Evolutionary conservation across 805 yeast species (phyloP).

Genomic region (Scheffersomyces stipitis): DNA sequence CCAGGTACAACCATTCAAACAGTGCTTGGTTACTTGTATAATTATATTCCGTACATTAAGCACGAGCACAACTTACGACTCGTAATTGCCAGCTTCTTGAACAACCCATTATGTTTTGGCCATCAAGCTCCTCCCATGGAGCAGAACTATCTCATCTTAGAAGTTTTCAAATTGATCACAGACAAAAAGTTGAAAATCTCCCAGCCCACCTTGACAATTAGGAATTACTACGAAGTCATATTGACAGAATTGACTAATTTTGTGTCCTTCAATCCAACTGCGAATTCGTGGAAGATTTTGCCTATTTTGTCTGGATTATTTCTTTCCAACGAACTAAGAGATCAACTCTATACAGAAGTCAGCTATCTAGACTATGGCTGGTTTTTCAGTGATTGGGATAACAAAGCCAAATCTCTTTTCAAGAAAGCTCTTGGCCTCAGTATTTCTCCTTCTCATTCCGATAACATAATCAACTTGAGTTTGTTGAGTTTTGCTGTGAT

Average conservation of each 20-base stretch:
- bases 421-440: conserved; percentile 22
- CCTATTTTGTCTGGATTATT: conserved; percentile 49
- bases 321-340: conserved; percentile 35
- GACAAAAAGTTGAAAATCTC: conserved; percentile 48
- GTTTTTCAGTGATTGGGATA: conserved; percentile 39
- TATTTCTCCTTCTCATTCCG: conserved; percentile 19
- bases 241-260: conserved; percentile 33
- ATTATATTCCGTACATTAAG: conserved; percentile 52
- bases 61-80: conserved; percentile 46
- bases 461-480: conserved; percentile 27
- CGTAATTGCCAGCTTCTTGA: conserved; percentile 44
- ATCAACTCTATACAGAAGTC: conserved; percentile 28
- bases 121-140: conserved; percentile 18
- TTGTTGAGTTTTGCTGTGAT: conserved; percentile 36
- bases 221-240: conserved; percentile 41
- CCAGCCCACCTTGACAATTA: conserved; percentile 47
- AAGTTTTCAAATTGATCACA: conserved; percentile 46
- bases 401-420: conserved; percentile 26
- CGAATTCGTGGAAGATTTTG: conserved; percentile 45
- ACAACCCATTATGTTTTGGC: conserved; percentile 39
- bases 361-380: conserved; percentile 25
- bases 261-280: conserved; percentile 23
- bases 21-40: conserved; percentile 47
- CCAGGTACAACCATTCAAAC: conserved; percentile 28
- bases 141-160: conserved; percentile 41